Conservation (phyloP, 805 yeast species). For the Spathaspora girioi region DNA sequence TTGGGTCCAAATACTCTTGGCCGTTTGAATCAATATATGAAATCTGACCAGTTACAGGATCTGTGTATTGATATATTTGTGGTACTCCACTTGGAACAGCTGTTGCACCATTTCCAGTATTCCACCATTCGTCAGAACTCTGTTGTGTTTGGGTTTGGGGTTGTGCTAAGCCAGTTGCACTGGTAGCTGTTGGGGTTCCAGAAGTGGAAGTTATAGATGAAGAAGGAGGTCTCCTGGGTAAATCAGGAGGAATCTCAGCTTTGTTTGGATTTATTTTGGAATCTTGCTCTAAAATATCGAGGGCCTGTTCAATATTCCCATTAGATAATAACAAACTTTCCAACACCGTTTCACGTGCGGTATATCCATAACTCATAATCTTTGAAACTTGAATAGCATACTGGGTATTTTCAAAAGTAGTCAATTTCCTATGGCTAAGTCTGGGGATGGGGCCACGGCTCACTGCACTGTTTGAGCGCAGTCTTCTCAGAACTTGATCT, state of each 20-base stretch:
- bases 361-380: conserved; percentile 50
- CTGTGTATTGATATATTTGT: conserved; percentile 65
- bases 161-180: conserved; percentile 15
- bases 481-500: conserved; percentile 16
- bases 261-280: conserved; percentile 27
- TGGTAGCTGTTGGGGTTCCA: conserved; percentile 7
- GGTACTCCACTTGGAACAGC: conserved; percentile 13
- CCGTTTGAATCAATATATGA: conserved; percentile 66
- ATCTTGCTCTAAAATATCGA: conserved; percentile 50
- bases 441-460: conserved; percentile 24
- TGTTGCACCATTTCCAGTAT: conserved; percentile 11
- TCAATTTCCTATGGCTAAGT: conserved; percentile 49
- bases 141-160: conserved; percentile 5
- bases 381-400: conserved; percentile 48
- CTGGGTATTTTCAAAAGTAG: conserved; percentile 50
- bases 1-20: conserved; percentile 56
- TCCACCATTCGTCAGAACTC: conserved; percentile 12
- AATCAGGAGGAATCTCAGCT: conserved; percentile 46
- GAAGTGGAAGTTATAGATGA: conserved; percentile 14
- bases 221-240: conserved; percentile 36
- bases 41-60: conserved; percentile 66
- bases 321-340: conserved; percentile 60
- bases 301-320: conserved; percentile 60
- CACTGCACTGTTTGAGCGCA: conserved; percentile 13
- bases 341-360: conserved; percentile 51